Conservation (phyloP, 2,329 filamentous ascomycete genomes). For the Penicillium sp. region DNA sequence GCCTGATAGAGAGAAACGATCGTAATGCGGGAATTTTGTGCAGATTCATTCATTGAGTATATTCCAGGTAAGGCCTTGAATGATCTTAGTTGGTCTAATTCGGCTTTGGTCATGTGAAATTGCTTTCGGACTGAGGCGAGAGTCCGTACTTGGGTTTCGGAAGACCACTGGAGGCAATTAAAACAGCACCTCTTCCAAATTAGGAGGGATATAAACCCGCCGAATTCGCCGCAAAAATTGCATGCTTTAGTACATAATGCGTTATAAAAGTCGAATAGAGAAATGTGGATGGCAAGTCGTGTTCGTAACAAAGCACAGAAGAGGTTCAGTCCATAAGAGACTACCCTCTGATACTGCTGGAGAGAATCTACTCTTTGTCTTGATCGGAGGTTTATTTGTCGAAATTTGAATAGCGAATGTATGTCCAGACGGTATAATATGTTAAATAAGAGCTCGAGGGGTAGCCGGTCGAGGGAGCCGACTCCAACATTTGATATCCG, state of each 20-base stretch:
- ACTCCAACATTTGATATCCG: not conserved
- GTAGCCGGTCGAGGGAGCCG: constrained; percentile 5
- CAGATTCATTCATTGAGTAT: constrained; percentile 11
- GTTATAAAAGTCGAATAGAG: constrained; percentile 12
- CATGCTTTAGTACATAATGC: constrained; percentile 11
- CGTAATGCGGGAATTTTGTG: constrained; percentile 8
- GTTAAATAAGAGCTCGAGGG: constrained; percentile 6
- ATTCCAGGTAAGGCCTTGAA: constrained; percentile 11
- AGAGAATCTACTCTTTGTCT: constrained; percentile 12
- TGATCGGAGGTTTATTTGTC: constrained; percentile 12
- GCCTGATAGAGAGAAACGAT: constrained; percentile 11
- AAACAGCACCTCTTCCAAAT: constrained; percentile 8
- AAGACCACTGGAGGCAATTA: constrained; percentile 6
- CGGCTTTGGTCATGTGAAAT: constrained; percentile 6
- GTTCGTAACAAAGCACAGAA: constrained; percentile 15
- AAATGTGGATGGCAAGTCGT: constrained; percentile 4
- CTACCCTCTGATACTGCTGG: constrained; percentile 8
- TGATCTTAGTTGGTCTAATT: constrained; percentile 1
- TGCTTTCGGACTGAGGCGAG: constrained; percentile 8
- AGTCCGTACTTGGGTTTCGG: constrained; percentile 10
- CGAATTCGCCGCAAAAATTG: constrained; percentile 7
- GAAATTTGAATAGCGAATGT: constrained; percentile 10
- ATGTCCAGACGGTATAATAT: constrained; percentile 2
- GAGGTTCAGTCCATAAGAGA: constrained; percentile 10
- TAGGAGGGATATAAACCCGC: constrained; percentile 9